These are phyloP conservation scores for Macrotyloma uniflorum DNA, from an alignment of 306 rosid genomes.

Conservation along the genomic window DNA sequence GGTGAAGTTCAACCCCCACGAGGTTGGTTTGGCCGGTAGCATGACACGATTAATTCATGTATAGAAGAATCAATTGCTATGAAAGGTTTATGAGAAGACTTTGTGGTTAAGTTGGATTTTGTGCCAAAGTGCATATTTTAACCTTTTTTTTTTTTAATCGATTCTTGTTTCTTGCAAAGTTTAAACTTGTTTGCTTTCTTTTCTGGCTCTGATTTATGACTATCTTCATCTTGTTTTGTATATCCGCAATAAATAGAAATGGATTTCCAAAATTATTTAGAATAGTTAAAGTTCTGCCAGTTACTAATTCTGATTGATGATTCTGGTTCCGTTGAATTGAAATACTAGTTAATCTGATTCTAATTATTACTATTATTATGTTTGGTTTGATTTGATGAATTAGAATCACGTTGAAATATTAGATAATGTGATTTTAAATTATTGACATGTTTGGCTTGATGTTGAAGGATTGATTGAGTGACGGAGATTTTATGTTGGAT, in stretches of 20 bases:
- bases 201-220: slow-evolving; percentile 25
- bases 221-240: slow-evolving; percentile 50
- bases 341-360: no score
- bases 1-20: slow-evolving; percentile 70
- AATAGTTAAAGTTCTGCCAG: not conserved
- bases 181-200: slow-evolving; percentile 44
- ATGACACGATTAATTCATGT: slow-evolving; percentile 38
- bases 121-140: slow-evolving; percentile 34
- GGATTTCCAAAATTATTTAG: slow-evolving; percentile 31
- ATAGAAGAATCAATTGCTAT: slow-evolving; percentile 50
- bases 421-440: no score
- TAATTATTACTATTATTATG: no score
- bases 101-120: slow-evolving; percentile 30
- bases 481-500: no score
- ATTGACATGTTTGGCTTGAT: no score
- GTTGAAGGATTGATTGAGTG: no score
- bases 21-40: slow-evolving; percentile 86
- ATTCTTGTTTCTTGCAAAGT: slow-evolving; percentile 31
- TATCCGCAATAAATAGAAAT: slow-evolving; percentile 51
- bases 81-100: slow-evolving; percentile 31
- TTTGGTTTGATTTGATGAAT: no score
- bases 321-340: no score
- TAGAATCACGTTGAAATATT: no score
- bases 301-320: no score
- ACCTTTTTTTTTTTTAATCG: slow-evolving; percentile 1